Conservation (phyloP, 139 green algal species). For the Volvox reticuliferus region DNA sequence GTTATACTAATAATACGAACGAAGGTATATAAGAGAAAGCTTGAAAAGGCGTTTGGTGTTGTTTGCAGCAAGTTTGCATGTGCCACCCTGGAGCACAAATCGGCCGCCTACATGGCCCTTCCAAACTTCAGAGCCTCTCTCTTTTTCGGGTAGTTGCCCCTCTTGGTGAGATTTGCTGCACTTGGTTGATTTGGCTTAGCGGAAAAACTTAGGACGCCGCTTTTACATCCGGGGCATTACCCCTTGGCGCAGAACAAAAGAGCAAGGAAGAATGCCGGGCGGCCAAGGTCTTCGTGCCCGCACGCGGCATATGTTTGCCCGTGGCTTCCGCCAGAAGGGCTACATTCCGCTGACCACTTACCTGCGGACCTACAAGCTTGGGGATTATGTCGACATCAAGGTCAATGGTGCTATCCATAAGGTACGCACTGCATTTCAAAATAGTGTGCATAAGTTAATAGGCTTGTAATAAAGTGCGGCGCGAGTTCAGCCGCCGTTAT, state of each 20-base stretch:
- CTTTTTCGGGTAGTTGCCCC: slow-evolving; percentile 39
- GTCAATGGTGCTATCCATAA: slow-evolving; percentile 96
- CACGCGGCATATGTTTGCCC: slow-evolving; percentile 93
- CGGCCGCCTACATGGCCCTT: background rate
- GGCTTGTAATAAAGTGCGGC: background rate
- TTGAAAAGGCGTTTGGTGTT: too few species aligned
- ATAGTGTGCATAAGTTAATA: background rate
- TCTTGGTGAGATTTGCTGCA: slow-evolving; percentile 26
- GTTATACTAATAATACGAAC: too few species aligned
- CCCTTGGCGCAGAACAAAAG: slow-evolving; percentile 32
- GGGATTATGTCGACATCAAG: slow-evolving; percentile 99
- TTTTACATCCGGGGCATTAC: background rate
- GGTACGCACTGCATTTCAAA: slow-evolving; percentile 60
- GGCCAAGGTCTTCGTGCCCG: slow-evolving; percentile 82
- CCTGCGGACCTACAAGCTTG: slow-evolving; percentile 95
- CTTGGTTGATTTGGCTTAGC: background rate
- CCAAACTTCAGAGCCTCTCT: background rate
- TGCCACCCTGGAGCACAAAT: background rate
- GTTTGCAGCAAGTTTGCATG: background rate
- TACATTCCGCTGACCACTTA: slow-evolving; percentile 93
- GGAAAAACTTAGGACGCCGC: background rate
- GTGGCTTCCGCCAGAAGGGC: slow-evolving; percentile 89
- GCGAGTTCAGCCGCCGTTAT: background rate
- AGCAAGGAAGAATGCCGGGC: slow-evolving; percentile 62
- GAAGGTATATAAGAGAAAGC: too few species aligned